Base-by-base conservation (phyloP, 202 grass and related monocot genomes). In the Setaria italica region DNA sequence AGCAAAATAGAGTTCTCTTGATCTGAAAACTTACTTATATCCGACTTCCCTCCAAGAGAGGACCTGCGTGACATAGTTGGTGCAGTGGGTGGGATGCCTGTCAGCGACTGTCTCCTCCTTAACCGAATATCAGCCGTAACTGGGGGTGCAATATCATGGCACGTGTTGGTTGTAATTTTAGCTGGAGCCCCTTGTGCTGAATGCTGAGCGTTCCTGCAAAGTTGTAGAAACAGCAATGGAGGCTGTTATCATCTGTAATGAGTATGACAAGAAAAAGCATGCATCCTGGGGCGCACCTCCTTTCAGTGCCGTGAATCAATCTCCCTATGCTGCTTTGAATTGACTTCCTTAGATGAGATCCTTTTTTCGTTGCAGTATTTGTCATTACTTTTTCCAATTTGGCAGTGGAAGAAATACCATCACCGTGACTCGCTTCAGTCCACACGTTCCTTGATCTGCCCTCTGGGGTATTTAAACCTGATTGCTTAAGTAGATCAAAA, bases 331-430 rank as follows among this genome's bases (percentile, higher is more conserved):
- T 90, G 77, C 67, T 98, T 75, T 93, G 95, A 65, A 98, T 90
- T 64, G 95, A 98, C 84, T 93, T 98, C 70, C 87, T 95, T 87
- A 98, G 71, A 74, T 93, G 91, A 67, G 91, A 93, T 79, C 95
- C 95, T 92, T 86, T 95, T 58, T 79, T 90, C 13, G 57, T 68
- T 11, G 82, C 83, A 85, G 49, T 93, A 70, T 76, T 90, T 67
- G 73, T 4, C 37, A 39, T 39, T 82, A 62, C 81, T 75, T 85
- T 86, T 43, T 91, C 86, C 68, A 67, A 74, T 81, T 88, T 95
- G 71, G 71, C 84, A 78, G 79, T 78, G 82, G 89, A 82, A 55
- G 51, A 88, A 82, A 78, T 74, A 49, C 80, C 85, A 79, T 88
- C 50, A 34, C 45, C 47, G 13, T 43, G 21, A 56, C 51, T 82